Percentiles rank a stretch among this genome's conserved stretches.
Conservation (phyloP, 1,139 yeast genomes). For the Ogataea hybrid region DNA sequence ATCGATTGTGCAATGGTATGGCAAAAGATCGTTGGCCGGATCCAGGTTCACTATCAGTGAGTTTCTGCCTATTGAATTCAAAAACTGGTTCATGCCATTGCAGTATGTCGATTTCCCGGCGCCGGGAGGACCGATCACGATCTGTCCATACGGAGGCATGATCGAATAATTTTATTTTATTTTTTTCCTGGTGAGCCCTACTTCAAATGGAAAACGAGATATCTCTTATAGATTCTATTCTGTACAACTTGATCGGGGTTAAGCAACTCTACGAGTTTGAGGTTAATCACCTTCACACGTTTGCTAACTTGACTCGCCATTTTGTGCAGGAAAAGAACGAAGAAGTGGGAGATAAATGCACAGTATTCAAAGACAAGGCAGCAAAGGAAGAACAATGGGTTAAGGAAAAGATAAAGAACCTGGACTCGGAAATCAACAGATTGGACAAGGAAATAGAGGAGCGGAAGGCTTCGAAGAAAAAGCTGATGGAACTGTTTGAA, state of each 20-base stretch:
- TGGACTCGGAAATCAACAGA: slow-evolving; percentile 39
- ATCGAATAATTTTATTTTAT: neutral
- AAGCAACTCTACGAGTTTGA: slow-evolving; percentile 29
- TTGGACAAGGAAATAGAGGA: slow-evolving; percentile 44
- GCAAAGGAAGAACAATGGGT: slow-evolving; percentile 47
- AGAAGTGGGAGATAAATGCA: slow-evolving; percentile 16
- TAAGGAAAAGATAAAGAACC: slow-evolving; percentile 37
- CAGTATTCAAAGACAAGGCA: slow-evolving; percentile 22
- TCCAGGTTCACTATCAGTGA: slow-evolving; percentile 82
- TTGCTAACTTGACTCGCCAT: slow-evolving; percentile 16
- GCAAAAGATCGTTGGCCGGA: slow-evolving; percentile 86
- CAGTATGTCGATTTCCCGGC: slow-evolving; percentile 96
- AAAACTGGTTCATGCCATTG: slow-evolving; percentile 85
- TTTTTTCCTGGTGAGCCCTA: neutral
- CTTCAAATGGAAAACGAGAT: slow-evolving; percentile 25
- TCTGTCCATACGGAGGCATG: slow-evolving; percentile 76
- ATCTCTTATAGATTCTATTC: slow-evolving; percentile 24
- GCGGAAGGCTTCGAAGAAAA: slow-evolving; percentile 40
- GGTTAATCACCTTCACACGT: slow-evolving; percentile 20
- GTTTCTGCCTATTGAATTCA: slow-evolving; percentile 90
- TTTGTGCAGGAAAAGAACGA: slow-evolving; percentile 15
- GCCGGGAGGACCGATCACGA: slow-evolving; percentile 98
- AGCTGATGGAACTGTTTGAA: slow-evolving; percentile 34
- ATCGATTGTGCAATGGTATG: slow-evolving; percentile 83
- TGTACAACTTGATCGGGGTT: slow-evolving; percentile 24